Evolutionary conservation across 2,329 filamentous ascomycete species (phyloP).

Genomic region (Corniculantispora saksenae): DNA sequence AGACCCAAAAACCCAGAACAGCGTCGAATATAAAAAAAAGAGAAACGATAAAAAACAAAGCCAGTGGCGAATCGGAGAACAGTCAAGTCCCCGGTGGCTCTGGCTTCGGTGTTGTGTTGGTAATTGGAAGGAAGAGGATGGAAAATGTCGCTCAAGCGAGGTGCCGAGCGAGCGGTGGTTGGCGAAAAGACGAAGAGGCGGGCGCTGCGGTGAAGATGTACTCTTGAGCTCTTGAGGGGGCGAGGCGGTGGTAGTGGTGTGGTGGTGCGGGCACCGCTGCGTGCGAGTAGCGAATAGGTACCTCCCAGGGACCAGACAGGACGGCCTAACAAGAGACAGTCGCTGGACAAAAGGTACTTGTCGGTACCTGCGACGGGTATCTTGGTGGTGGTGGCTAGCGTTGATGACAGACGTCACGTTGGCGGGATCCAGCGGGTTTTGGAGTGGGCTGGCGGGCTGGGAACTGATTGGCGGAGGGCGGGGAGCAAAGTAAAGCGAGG

Average conservation of each 20-base stretch:
- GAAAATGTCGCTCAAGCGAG: conserved; percentile 15
- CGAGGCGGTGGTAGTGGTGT: neutral
- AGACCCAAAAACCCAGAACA: neutral
- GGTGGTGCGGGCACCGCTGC: neutral
- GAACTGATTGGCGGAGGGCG: neutral
- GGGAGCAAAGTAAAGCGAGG: neutral
- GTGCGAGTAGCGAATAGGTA: too few relatives aligned
- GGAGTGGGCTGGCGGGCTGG: neutral
- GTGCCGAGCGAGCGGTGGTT: conserved; percentile 19
- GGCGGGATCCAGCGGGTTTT: neutral
- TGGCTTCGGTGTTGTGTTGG: conserved; percentile 9
- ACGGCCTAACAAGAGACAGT: neutral
- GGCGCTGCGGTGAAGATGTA: conserved; percentile 20
- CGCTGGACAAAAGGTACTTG: neutral
- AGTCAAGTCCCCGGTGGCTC: conserved; percentile 9
- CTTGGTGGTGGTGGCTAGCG: neutral
- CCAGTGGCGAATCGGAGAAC: conserved; percentile 10
- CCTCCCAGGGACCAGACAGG: neutral
- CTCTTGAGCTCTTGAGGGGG: neutral
- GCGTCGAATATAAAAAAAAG: neutral
- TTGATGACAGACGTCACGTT: neutral
- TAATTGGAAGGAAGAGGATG: neutral
- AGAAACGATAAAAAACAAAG: conserved; percentile 8
- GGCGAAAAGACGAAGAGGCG: conserved; percentile 14
- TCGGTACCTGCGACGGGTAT: neutral